Evolutionary conservation across 192 early-diverging fungal genomes (phyloP), one percentile per base, ranked within the genome.

Genomic region (Coemansia sp.): DNA sequence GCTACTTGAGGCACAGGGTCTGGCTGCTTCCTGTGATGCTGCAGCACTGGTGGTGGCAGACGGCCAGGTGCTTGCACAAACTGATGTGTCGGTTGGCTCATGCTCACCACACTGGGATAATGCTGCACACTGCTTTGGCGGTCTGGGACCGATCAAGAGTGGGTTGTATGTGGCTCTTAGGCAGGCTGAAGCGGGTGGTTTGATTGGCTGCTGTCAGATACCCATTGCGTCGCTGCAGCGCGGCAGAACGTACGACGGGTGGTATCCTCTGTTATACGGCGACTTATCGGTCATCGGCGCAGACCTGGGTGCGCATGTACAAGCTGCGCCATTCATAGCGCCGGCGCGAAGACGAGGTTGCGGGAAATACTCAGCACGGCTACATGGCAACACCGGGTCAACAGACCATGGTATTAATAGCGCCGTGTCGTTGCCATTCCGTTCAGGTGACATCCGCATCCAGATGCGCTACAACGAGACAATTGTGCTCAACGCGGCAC

Each of bases 381-480:
- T 19, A 7, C 30, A 38, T 38, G 8, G 8, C 34, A 9, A 12
- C 10, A 38, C 8, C 1, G 34, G 28, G 6, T 30, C 28, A 6
- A 18, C 31, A 63, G 16, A 1, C 7, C 6, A 22, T 27, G 28
- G 28, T 22, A 50, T 57, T 54, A 14, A 24, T 12, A 2, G 50
- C 7, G 34, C 62, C 1, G 60, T 58, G 5, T 68, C 70, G 0
- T 64, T 69, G 31, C 73, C 73, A n/a, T 75, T 75, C 41, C 48
- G 78, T n/a, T 74, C 78, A 3, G 81, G 72, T 18, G 76, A 78
- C 32, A 53, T 78, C 2, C 73, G 70, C 27, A 62, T 83, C 14
- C 68, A 76, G 64, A 30, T 79, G 48, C 73, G 76, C 53, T 78
- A 75, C 56, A 73, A 78, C 26, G 76, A 78, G 55, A 60, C 78